Evolutionary conservation across 2,329 filamentous ascomycete species (phyloP), one percentile per base, ranked within the genome.

Genomic region (Pseudogymnoascus sp.): DNA sequence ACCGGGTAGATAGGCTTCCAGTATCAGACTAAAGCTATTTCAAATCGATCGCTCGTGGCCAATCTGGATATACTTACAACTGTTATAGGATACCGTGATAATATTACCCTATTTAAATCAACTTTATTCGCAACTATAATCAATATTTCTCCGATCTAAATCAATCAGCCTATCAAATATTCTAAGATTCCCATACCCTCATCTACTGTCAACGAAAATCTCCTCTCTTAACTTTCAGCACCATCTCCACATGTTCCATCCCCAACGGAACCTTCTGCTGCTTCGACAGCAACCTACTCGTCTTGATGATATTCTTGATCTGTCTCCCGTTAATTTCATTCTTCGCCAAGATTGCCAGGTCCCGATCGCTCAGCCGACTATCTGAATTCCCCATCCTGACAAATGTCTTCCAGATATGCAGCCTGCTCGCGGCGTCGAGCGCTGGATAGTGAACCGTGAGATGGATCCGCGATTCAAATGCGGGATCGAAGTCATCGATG

Each of bases 251-350:
- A 63, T 68, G 67, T 5, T 68, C 65, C 18, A 68, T 60, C 3
- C 58, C 65, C 61, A 73, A 59, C 4, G 61, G 66, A 27, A 63
- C 62, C 2, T 66, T 66, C 64, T 70, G 67, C 8, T 65, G 63
- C 13, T 66, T 65, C 42, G 68, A 67, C 58, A 73, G 62, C 45
- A 71, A 68, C 12, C 67, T 64, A 8, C 65, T 69, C 2, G 71
- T 73, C 65, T 70, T 70, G 10, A 73, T 68, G 7, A 67, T 67
- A 66, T 74, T 75, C 67, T 74, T 73, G 39, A 74, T 74, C 66
- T 73, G 68, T 37, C 73, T 64, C 5, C 72, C 72, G 62, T 74
- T 74, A 12, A 73, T 64, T 13, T 69, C 66, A 2, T 67, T 64
- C 9, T 66, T 40, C 0, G 66, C 63, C 12, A 71, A 37, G 6